Evolutionary conservation across 2,329 filamentous ascomycete genomes (phyloP), one percentile per base, ranked within the genome.

Genomic region (Helotiales sp.): DNA sequence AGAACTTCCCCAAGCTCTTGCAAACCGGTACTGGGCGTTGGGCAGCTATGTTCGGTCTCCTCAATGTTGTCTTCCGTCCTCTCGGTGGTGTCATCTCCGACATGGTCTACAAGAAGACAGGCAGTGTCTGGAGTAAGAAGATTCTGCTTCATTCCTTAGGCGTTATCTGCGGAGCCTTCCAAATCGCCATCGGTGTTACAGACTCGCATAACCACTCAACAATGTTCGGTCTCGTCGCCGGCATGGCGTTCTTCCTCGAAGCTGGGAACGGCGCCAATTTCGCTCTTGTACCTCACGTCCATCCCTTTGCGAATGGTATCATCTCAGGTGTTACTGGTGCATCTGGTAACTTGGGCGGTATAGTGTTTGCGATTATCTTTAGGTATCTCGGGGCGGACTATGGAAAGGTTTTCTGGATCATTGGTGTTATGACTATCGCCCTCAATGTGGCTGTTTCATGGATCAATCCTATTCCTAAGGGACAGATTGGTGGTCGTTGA

Each of bases 241-340:
- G 90, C 9, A 81, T 92, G 76, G 90, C 89, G 1, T 81, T 96
- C 70, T 96, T 96, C 76, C 75, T 92, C 42, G 91, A 96, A 72
- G 90, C 89, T 1, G 87, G 86, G 40, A 96, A 96, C 70, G 93
- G 93, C 0, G 86, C 90, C 38, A 95, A 90, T 75, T 96, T 95
- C 73, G 85, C 90, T 0, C 81, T 96, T 5, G 88, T 96, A 24
- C 91, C 92, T 3, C 93, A 96, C 70, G 88, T 96, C 1, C 89
- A 93, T 54, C 73, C 90, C 1, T 82, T 81, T 60, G 90, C 91
- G 59, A 96, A 96, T 72, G 92, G 91, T 72, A 76, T 67, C 25
- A 81, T 96, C 6, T 90, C 88, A 1, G 92, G 92, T 12, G 77
- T 90, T 33, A 88, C 91, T 0, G 93, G 93, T 9, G 91, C 89